phyloP scores from a whole-genome alignment of 1,284 basidiomycete genomes.

The Papiliotrema flavescens region DNA sequence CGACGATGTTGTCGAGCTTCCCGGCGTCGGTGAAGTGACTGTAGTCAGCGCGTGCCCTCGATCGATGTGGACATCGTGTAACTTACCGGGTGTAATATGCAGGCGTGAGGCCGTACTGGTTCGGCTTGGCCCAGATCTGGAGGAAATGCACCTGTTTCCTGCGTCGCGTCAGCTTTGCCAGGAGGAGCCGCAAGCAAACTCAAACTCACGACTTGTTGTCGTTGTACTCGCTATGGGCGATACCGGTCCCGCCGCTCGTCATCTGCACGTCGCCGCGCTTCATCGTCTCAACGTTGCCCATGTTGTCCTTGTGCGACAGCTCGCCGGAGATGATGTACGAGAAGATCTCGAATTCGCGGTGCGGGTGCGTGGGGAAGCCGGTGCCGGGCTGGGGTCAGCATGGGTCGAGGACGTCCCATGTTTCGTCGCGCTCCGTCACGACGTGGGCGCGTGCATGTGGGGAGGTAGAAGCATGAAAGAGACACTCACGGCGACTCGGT shows the following conservation, averaged over 20 bases:
- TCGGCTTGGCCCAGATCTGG: conserved; percentile 74
- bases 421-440: neutral
- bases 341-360: conserved; percentile 88
- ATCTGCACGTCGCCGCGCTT: conserved; percentile 85
- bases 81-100: conserved; percentile 71
- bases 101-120: conserved; percentile 58
- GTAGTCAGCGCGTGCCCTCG: neutral
- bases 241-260: conserved; percentile 68
- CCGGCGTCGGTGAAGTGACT: conserved; percentile 76
- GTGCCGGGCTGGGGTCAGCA: conserved; percentile 51
- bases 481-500: conserved; percentile 61
- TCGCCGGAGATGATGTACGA: conserved; percentile 62
- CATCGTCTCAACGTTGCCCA: conserved; percentile 84
- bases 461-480: too few species aligned
- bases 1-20: conserved; percentile 66
- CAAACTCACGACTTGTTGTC: conserved; percentile 53
- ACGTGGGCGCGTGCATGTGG: too few species aligned
- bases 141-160: conserved; percentile 66
- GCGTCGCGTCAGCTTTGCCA: conserved; percentile 13
- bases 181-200: neutral
- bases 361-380: conserved; percentile 82
- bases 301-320: conserved; percentile 64
- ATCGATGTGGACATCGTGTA: too few species aligned
- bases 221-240: conserved; percentile 59
- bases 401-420: too few species aligned